Percentiles rank a stretch among this genome's conserved stretches.
Evolutionary conservation across 2,329 filamentous ascomycete species (phyloP).

Genomic region (Fusarium sp.): DNA sequence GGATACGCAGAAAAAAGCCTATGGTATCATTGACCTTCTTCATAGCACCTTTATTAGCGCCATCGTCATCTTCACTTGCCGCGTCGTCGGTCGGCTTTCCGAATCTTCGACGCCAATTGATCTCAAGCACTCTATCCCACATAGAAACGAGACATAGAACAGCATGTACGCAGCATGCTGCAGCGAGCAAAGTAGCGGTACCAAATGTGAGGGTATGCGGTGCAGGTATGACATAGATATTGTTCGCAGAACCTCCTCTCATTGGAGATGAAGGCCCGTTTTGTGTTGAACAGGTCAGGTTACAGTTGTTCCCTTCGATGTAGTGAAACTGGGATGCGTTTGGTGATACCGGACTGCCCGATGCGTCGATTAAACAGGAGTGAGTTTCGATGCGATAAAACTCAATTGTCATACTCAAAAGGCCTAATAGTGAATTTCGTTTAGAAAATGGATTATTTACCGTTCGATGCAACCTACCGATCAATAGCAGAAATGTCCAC

Average conservation of each 20-base stretch:
- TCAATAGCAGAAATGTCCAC: slow-evolving; percentile 69
- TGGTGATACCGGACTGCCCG: slow-evolving; percentile 47
- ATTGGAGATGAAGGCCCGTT: slow-evolving; percentile 63
- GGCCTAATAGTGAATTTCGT: slow-evolving; percentile 51
- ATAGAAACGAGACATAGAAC: slow-evolving; percentile 68
- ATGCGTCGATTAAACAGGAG: slow-evolving; percentile 52
- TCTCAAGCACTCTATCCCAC: slow-evolving; percentile 70
- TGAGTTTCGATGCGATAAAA: slow-evolving; percentile 64
- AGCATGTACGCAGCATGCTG: slow-evolving; percentile 71
- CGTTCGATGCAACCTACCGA: slow-evolving; percentile 52
- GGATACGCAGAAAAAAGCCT: slow-evolving; percentile 59
- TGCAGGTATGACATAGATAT: slow-evolving; percentile 69
- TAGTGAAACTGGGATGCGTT: slow-evolving; percentile 55
- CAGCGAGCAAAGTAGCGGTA: slow-evolving; percentile 66
- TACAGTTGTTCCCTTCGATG: slow-evolving; percentile 51
- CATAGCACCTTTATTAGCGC: slow-evolving; percentile 60
- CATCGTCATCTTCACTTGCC: slow-evolving; percentile 50
- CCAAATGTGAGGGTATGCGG: slow-evolving; percentile 65
- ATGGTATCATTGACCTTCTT: slow-evolving; percentile 64
- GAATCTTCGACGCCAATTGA: slow-evolving; percentile 63
- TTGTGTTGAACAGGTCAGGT: slow-evolving; percentile 54
- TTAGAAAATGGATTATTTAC: neutral
- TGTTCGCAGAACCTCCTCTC: slow-evolving; percentile 61
- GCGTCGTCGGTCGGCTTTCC: slow-evolving; percentile 4
- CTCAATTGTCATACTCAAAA: slow-evolving; percentile 69